Evolutionary conservation across 306 rosid species (phyloP).

Genomic region (Biancaea sappan): DNA sequence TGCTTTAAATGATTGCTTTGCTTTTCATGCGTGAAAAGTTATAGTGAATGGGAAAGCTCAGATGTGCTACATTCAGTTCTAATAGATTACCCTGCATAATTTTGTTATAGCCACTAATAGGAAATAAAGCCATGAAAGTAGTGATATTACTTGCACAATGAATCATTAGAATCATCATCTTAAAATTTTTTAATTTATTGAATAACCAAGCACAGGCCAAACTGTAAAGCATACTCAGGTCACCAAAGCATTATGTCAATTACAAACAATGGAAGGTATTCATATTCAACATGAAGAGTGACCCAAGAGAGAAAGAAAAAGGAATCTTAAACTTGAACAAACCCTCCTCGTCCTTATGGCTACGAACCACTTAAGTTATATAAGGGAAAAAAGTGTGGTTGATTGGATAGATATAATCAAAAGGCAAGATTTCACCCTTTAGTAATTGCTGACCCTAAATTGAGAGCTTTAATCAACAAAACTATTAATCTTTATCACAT

Average conservation of each 20-base stretch:
- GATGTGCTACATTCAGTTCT: constrained; percentile 15
- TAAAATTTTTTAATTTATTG: neutral
- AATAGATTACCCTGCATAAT: constrained; percentile 24
- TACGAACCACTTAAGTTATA: too few species aligned
- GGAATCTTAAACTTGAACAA: too few species aligned
- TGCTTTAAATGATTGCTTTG: neutral
- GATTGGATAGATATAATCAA: too few species aligned
- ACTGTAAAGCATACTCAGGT: neutral
- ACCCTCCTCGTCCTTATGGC: too few species aligned
- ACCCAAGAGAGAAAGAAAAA: too few species aligned
- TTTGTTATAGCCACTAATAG: neutral
- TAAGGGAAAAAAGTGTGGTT: too few species aligned
- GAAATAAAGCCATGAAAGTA: neutral
- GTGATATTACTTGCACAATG: neutral
- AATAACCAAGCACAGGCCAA: neutral
- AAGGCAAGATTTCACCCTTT: too few species aligned
- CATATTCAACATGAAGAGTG: too few species aligned
- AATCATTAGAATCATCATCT: neutral
- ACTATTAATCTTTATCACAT: too few species aligned
- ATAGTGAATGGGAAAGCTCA: constrained; percentile 28
- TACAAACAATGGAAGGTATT: neutral
- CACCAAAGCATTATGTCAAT: neutral
- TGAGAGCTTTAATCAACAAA: too few species aligned
- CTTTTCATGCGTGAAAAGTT: neutral
- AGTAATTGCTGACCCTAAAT: too few species aligned